Evolutionary conservation across 2,329 filamentous ascomycete species (phyloP).

Genomic region (Bipolaris oryzae): DNA sequence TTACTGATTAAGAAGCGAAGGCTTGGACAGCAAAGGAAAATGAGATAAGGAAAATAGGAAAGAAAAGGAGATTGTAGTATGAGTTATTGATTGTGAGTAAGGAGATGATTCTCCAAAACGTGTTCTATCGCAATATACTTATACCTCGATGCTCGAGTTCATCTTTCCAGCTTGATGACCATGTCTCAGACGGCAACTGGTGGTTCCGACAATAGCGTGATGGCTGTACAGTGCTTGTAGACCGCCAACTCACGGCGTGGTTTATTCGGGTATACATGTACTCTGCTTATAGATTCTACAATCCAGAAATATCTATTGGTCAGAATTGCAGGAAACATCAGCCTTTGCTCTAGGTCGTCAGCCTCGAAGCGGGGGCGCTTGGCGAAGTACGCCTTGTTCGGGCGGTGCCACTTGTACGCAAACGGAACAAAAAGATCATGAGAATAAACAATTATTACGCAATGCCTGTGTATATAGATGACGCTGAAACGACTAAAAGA

Average conservation of each 20-base stretch:
- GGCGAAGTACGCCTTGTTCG: conserved; percentile 12
- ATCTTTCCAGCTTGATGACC: conserved; percentile 1
- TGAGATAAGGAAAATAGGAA: conserved; percentile 23
- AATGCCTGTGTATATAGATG: conserved; percentile 3
- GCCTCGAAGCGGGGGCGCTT: conserved; percentile 22
- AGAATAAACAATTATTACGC: not conserved
- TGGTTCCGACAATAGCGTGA: conserved; percentile 8
- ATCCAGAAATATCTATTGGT: conserved; percentile 24
- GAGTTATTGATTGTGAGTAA: conserved; percentile 36
- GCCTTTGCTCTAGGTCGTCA: conserved; percentile 14
- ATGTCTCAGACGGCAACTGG: conserved; percentile 14
- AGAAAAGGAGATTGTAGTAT: conserved; percentile 29
- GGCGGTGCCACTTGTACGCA: conserved; percentile 11
- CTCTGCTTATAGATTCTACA: conserved; percentile 17
- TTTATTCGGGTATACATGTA: conserved; percentile 20
- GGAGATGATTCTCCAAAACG: conserved; percentile 27
- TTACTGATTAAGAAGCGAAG: conserved; percentile 32
- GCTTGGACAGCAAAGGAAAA: conserved; percentile 24
- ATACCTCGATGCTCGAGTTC: conserved; percentile 22
- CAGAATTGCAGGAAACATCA: not conserved
- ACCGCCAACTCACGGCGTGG: conserved; percentile 15
- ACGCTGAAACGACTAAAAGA: conserved; percentile 2
- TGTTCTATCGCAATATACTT: conserved; percentile 26
- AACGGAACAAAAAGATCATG: not conserved
- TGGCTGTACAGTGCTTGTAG: conserved; percentile 20